These are phyloP conservation scores for Dimargaris cristalligena DNA, from an alignment of 192 early-diverging fungal species.

Conservation along the genomic window DNA sequence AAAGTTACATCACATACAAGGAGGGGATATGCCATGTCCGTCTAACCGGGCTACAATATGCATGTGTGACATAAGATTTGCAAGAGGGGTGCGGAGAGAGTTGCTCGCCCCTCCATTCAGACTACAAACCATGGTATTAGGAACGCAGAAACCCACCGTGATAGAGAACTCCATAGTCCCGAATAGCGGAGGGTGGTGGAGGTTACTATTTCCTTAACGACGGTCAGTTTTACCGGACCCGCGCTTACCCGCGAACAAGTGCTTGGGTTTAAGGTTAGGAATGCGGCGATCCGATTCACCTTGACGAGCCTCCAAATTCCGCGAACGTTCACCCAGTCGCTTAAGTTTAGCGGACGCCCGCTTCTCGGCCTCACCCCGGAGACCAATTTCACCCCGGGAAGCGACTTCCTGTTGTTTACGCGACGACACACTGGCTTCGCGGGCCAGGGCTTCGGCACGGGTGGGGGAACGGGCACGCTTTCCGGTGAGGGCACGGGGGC, in stretches of 20 bases:
- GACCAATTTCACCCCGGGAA: constrained; percentile 57
- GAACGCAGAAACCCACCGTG: too few relatives aligned
- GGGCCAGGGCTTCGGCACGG: constrained; percentile 43
- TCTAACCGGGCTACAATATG: too few relatives aligned
- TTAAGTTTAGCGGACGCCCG: constrained; percentile 60
- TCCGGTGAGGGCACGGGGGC: constrained; percentile 24
- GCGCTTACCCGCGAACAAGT: constrained; percentile 90
- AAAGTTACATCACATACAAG: too few relatives aligned
- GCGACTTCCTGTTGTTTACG: constrained; percentile 37
- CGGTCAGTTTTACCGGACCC: constrained; percentile 62
- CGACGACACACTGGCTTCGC: constrained; percentile 38
- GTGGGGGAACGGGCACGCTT: constrained; percentile 66
- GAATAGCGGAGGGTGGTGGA: too few relatives aligned
- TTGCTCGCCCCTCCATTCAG: too few relatives aligned
- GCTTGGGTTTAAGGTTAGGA: constrained; percentile 86
- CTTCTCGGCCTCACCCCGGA: constrained; percentile 32
- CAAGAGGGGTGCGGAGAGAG: too few relatives aligned
- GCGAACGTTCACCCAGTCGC: constrained; percentile 49
- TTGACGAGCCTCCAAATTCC: constrained; percentile 57
- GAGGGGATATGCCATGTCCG: too few relatives aligned
- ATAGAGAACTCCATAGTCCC: too few relatives aligned
- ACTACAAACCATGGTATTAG: too few relatives aligned
- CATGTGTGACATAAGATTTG: too few relatives aligned
- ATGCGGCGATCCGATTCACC: constrained; percentile 96
- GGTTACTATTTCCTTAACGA: constrained; percentile 56